Evolutionary conservation across 179 eudicot species (phyloP).

Genomic region (Patellifolia procumbens): DNA sequence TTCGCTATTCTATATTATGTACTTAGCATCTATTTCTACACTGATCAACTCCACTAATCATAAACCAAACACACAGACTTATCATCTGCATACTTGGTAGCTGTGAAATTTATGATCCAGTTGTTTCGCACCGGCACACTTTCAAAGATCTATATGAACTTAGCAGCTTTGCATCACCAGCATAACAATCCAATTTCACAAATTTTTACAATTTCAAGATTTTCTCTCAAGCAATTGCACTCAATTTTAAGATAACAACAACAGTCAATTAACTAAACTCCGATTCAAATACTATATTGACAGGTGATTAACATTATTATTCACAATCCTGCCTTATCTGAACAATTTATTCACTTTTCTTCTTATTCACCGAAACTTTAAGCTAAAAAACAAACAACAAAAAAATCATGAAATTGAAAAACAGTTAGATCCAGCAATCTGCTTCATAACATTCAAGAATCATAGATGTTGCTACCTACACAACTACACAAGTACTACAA

Average conservation of each 20-base stretch:
- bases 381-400: no score
- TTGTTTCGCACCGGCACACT: no score
- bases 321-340: no score
- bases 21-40: no score
- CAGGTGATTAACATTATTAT: no score
- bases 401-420: background rate
- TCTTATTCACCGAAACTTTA: no score
- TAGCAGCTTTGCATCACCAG: no score
- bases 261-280: background rate
- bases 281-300: background rate
- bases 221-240: no score
- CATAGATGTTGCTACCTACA: background rate
- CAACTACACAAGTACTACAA: background rate
- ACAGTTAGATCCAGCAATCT: background rate
- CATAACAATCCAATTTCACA: background rate
- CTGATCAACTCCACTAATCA: background rate
- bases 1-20: background rate
- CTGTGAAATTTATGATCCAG: no score
- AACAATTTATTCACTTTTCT: background rate
- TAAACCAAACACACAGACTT: no score
- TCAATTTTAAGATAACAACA: background rate
- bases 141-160: no score
- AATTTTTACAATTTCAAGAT: slow-evolving; percentile 40
- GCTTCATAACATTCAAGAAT: background rate
- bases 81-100: no score